phyloP scores from a whole-genome alignment of 805 yeast genomes.

The Candida railenensis region DNA sequence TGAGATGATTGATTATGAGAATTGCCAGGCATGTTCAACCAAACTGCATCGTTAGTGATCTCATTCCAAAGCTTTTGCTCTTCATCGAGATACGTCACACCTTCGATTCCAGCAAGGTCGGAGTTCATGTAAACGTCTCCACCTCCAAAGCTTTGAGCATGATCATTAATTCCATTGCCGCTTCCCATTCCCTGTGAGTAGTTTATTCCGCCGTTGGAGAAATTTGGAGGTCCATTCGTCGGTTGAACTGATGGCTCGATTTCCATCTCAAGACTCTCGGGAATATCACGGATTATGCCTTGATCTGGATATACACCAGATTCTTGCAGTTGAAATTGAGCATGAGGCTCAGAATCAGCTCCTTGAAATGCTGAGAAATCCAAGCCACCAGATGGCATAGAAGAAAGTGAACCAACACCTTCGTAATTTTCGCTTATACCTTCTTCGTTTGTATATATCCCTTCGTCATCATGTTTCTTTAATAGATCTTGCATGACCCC shows the following conservation, averaged over 20 bases:
- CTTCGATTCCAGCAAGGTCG: slow-evolving; percentile 43
- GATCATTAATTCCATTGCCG: neutral
- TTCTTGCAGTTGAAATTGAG: neutral
- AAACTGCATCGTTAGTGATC: slow-evolving; percentile 71
- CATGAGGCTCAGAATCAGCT: neutral
- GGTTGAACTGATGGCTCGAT: neutral
- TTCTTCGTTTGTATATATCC: slow-evolving; percentile 9
- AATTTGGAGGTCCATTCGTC: neutral
- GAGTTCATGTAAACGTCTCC: slow-evolving; percentile 34
- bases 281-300: neutral
- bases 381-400: neutral
- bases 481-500: slow-evolving; percentile 60
- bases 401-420: neutral
- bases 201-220: neutral
- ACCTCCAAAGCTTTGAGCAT: slow-evolving; percentile 4
- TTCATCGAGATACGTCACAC: slow-evolving; percentile 39
- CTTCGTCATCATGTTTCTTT: slow-evolving; percentile 55
- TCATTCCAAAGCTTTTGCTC: slow-evolving; percentile 70
- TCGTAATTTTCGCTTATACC: neutral
- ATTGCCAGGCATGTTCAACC: slow-evolving; percentile 48
- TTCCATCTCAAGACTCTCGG: slow-evolving; percentile 1
- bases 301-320: neutral
- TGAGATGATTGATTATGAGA: slow-evolving; percentile 1
- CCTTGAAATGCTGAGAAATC: neutral
- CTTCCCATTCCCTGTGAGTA: neutral